Evolutionary conservation across 2,329 filamentous ascomycete species (phyloP).

Genomic region (Nigrograna mackinnonii): DNA sequence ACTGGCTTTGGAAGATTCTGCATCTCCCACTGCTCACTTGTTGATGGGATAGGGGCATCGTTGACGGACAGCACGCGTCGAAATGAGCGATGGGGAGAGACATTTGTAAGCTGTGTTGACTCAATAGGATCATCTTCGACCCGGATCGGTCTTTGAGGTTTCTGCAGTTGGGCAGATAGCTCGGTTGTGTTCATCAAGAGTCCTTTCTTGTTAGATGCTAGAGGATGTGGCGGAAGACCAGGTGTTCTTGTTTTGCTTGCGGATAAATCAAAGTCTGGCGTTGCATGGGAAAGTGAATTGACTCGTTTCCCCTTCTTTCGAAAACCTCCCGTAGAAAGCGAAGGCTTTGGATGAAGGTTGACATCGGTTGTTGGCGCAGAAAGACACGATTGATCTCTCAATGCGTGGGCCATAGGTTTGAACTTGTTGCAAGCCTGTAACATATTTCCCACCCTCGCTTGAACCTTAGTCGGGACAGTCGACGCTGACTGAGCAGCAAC

Average conservation of each 20-base stretch:
- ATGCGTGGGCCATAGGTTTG: neutral
- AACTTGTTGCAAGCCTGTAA: too few species aligned
- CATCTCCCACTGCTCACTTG: constrained; percentile 31
- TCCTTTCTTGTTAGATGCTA: constrained; percentile 17
- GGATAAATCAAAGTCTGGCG: too few species aligned
- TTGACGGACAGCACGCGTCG: constrained; percentile 34
- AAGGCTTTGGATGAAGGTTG: constrained; percentile 14
- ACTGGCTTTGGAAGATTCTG: constrained; percentile 25
- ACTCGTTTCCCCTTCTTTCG: constrained; percentile 20
- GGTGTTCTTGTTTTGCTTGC: constrained; percentile 3
- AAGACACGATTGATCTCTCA: neutral
- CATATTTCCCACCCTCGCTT: too few species aligned
- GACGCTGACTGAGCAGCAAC: constrained; percentile 1
- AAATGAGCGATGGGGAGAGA: constrained; percentile 20
- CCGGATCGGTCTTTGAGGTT: constrained; percentile 12
- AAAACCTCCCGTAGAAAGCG: constrained; percentile 31
- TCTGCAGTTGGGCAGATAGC: constrained; percentile 26
- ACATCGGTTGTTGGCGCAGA: constrained; percentile 19
- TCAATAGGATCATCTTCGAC: constrained; percentile 27
- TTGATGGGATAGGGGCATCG: constrained; percentile 34
- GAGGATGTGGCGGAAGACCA: constrained; percentile 21
- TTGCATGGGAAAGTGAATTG: too few species aligned
- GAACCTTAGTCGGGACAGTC: neutral
- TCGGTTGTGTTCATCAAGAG: constrained; percentile 32
- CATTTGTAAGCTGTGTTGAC: neutral